Evolutionary conservation across 2,329 filamentous ascomycete species (phyloP), one percentile per base, ranked within the genome.

Genomic region (Colletotrichum costaricense): DNA sequence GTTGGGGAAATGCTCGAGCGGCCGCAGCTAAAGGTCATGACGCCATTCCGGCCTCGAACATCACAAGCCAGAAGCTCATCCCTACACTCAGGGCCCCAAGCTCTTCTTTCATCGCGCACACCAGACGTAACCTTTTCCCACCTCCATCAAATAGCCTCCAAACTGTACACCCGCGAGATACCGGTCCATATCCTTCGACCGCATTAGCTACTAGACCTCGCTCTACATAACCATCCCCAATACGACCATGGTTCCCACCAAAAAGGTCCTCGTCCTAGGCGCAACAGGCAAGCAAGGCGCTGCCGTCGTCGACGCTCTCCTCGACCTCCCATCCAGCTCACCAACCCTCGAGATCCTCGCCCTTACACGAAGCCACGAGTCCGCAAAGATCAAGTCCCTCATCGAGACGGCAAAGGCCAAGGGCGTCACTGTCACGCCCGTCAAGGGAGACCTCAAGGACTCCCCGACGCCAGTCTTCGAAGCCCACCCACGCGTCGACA

Each of bases 201-300:
- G 2, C 2, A n/a, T n/a, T 3, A 46, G 19, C 16, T 3, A 2
- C 1, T 9, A 16, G 7, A 46, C 19, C 19, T 46, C 19, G 3
- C 42, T 19, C 42, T 46, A 4, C 7, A 46, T n/a, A 6, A 19
- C 19, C 42, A 4, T 46, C 19, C 19, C 42, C 14, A 8, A 42
- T 7, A n/a, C 22, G 58, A 72, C 4, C 26, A 74, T 74, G 63
- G 52, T 52, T 12, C 76, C 79, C 74, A 74, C 78, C 28, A 76
- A 76, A 19, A 75, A 85, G 54, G 75, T 88, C 64, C 83, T 88
- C 72, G 77, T 88, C 69, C 78, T 88, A 46, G 86, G 86, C 49
- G 87, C 81, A 63, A 85, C 80, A 49, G 87, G 87, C n/a, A 84
- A 85, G 69, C 87, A 86, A 60, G 87, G 87, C 73, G 78, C 81